These are phyloP conservation scores for Coniferiporia weirii DNA, from an alignment of 1,284 basidiomycete genomes.

Conservation along the genomic window DNA sequence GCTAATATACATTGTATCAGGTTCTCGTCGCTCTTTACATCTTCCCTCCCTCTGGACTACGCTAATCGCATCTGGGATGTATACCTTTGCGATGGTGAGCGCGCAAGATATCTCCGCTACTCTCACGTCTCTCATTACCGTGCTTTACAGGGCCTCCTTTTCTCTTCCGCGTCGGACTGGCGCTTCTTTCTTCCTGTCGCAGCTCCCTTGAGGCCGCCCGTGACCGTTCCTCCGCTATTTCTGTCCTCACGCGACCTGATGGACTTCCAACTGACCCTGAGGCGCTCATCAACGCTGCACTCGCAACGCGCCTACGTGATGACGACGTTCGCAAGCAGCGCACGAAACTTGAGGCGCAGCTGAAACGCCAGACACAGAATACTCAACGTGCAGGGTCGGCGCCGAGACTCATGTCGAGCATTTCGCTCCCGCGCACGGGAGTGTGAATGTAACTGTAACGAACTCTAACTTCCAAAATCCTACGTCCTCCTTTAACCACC, in stretches of 20 bases:
- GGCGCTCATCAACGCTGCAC: conserved; percentile 56
- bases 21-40: conserved; percentile 72
- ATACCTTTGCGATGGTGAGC: conserved; percentile 78
- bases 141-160: conserved; percentile 64
- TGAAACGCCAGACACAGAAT: conserved; percentile 51
- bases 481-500: not conserved
- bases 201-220: conserved; percentile 50
- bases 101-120: not conserved
- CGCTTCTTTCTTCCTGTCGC: conserved; percentile 64
- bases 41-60: conserved; percentile 72
- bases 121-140: not conserved
- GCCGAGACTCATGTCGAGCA: conserved; percentile 11
- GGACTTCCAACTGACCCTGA: conserved; percentile 44
- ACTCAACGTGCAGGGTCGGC: not conserved
- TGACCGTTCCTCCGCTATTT: conserved; percentile 44
- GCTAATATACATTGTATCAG: conserved; percentile 28
- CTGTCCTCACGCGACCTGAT: conserved; percentile 49
- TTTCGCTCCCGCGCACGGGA: conserved; percentile 12
- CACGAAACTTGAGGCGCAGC: conserved; percentile 62
- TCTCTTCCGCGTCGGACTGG: conserved; percentile 76
- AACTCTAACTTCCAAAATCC: not conserved
- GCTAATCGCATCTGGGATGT: conserved; percentile 83
- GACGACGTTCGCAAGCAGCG: conserved; percentile 77
- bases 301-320: conserved; percentile 72
- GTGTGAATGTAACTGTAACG: not conserved